phyloP scores from a whole-genome alignment of 225 moss, liverwort and hornwort species.

The Bryum argenteum region DNA sequence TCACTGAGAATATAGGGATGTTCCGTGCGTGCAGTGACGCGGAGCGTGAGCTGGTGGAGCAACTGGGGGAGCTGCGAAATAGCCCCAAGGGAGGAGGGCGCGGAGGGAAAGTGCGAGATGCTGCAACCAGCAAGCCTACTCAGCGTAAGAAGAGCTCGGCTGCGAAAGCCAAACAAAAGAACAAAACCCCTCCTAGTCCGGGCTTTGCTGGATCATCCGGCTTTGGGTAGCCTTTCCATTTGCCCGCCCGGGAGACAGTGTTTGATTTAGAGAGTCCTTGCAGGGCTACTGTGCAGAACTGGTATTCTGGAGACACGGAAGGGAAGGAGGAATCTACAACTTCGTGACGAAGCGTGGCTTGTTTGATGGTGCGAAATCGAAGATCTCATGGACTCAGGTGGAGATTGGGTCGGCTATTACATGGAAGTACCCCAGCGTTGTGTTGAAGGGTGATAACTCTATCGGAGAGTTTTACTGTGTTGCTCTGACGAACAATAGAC shows the following conservation, averaged over 20 bases:
- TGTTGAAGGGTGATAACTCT: too few relatives aligned
- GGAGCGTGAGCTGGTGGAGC: slow-evolving; percentile 86
- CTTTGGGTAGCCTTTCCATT: slow-evolving; percentile 70
- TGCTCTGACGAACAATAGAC: too few relatives aligned
- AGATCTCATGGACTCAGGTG: too few relatives aligned
- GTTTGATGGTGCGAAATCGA: too few relatives aligned
- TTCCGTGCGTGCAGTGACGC: slow-evolving; percentile 63
- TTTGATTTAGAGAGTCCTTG: slow-evolving; percentile 52
- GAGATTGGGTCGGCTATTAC: too few relatives aligned
- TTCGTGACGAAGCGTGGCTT: too few relatives aligned
- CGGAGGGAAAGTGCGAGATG: slow-evolving; percentile 64
- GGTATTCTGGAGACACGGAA: slow-evolving; percentile 78
- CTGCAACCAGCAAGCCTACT: slow-evolving; percentile 71
- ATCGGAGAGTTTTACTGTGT: too few relatives aligned
- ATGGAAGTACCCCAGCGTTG: too few relatives aligned
- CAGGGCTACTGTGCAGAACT: slow-evolving; percentile 88
- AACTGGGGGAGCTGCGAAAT: slow-evolving; percentile 68
- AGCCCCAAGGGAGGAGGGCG: slow-evolving; percentile 62
- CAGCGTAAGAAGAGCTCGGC: slow-evolving; percentile 99
- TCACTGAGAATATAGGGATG: too few relatives aligned
- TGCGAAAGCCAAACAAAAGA: slow-evolving; percentile 76
- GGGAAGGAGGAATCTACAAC: slow-evolving; percentile 88
- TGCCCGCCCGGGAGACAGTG: slow-evolving; percentile 53
- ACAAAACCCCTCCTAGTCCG: slow-evolving; percentile 62
- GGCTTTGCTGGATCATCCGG: slow-evolving; percentile 68